These are phyloP conservation scores for Picea sitchensis DNA, from an alignment of 75 land plant species.

Conservation along the genomic window DNA sequence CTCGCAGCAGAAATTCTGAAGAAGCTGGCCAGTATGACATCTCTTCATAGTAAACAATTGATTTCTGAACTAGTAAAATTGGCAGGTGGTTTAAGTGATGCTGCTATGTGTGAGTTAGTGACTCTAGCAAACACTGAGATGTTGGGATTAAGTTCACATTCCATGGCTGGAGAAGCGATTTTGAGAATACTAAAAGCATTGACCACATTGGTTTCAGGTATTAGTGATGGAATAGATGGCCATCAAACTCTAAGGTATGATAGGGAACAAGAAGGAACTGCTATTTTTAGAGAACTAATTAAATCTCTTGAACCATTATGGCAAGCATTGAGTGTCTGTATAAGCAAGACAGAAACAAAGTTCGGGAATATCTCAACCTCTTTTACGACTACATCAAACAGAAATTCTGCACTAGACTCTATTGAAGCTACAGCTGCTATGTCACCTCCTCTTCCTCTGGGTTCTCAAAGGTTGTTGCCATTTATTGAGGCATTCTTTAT, in stretches of 20 bases:
- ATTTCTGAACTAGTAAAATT: constrained; percentile 31
- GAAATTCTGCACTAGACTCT: constrained; percentile 12
- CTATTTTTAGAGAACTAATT: constrained; percentile 25
- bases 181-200: constrained; percentile 39
- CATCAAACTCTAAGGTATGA: constrained; percentile 9
- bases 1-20: constrained; percentile 36
- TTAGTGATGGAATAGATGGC: constrained; percentile 8
- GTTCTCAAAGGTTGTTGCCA: constrained; percentile 37
- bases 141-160: constrained; percentile 27
- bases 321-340: constrained; percentile 33
- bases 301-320: constrained; percentile 29
- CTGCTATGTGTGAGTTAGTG: constrained; percentile 32
- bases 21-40: constrained; percentile 32
- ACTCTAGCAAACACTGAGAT: constrained; percentile 25
- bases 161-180: constrained; percentile 41
- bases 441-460: constrained; percentile 38
- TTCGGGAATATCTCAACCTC: constrained; percentile 15
- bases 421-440: constrained; percentile 20
- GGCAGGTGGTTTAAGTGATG: constrained; percentile 27
- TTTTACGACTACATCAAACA: constrained; percentile 11
- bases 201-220: constrained; percentile 22
- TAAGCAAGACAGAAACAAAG: constrained; percentile 33
- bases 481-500: constrained; percentile 51
- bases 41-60: constrained; percentile 34
- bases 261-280: constrained; percentile 15